Base-by-base conservation (phyloP, 2,329 filamentous ascomycete genomes). In the Apiospora saccharicola region DNA sequence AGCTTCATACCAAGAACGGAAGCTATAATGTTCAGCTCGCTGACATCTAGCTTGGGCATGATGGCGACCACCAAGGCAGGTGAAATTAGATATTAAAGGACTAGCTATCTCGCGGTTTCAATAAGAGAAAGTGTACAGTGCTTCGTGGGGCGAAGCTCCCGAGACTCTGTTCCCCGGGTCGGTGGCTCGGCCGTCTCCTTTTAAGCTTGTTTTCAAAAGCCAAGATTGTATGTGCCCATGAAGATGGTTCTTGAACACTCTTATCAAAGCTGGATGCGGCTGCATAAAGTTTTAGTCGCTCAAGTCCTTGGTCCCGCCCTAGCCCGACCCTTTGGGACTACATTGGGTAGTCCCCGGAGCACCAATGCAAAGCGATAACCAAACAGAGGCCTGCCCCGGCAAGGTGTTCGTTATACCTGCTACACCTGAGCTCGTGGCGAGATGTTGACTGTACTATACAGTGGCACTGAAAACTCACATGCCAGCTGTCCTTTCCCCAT, bases 1-100 rank as follows among this genome's bases (percentile, higher is more conserved):
- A 22, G 37, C 10, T 12, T 10, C 82, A 72, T 77, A 86, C 85
- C 85, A 70, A 87, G 76, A 13, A 87, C 78, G 8, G 82, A 79
- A 46, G 85, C 79, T 64, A 88, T 85, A n/a, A 88, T 82, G 75
- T 89, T 89, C 72, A 89, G 83, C 75, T 88, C 86, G 68, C 84
- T 87, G 14, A 87, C 76, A 67, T 86, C 84, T 67, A 88, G 82
- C 26, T 82, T 82, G 69, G 85, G 85, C 85, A 87, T 87, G 70
- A 67, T 78, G 68, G 4, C 12, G 26, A 22, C 10, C 51, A 16
- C 26, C 30, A 2, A 6, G 3, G 19, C 1, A 22, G 34, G 51
- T 8, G 10, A 19, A 13, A 19, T 37, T 14, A 13, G 13, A 7
- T 22, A 13, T 0, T 34, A 16, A 19, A 19, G 37, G n/a, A 4